These are phyloP conservation scores for Eucalyptus curtisii DNA, from an alignment of 345 rosid genomes.

Conservation along the genomic window DNA sequence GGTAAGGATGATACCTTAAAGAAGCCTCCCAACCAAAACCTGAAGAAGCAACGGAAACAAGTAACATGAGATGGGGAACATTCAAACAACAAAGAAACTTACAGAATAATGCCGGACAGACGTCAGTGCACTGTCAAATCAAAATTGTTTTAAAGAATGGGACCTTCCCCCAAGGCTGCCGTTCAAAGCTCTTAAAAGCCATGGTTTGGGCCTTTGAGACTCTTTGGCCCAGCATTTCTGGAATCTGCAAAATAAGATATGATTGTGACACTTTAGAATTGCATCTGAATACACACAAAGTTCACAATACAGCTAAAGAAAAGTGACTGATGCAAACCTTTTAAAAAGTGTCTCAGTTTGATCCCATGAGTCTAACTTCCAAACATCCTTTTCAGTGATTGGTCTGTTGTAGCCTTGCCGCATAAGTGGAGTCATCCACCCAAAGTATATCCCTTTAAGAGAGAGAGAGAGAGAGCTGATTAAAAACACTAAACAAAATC, in stretches of 20 bases:
- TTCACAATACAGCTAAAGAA: not conserved
- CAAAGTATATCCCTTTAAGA: constrained; percentile 44
- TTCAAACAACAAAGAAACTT: not conserved
- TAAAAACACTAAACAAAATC: not conserved
- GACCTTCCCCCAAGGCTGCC: constrained; percentile 75
- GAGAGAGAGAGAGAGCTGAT: not conserved
- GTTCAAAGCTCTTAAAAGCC: constrained; percentile 85
- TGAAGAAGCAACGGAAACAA: constrained; percentile 2
- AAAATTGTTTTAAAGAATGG: not conserved
- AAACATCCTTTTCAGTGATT: constrained; percentile 81
- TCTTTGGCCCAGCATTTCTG: constrained; percentile 72
- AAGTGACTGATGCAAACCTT: constrained; percentile 24
- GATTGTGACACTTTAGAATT: not conserved
- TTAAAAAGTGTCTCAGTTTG: constrained; percentile 60
- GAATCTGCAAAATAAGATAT: constrained; percentile 35
- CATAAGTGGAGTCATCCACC: constrained; percentile 93
- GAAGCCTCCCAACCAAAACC: constrained; percentile 89
- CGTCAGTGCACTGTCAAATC: not conserved
- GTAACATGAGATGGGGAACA: not conserved
- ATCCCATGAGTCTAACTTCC: constrained; percentile 97
- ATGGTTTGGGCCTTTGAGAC: constrained; percentile 52
- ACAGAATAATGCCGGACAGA: not conserved
- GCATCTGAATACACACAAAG: not conserved
- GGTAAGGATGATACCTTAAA: constrained; percentile 57
- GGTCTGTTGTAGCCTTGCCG: constrained; percentile 76